phyloP scores from a whole-genome alignment of 352 stramenopile genomes.

The Phytophthora agathidicida region DNA sequence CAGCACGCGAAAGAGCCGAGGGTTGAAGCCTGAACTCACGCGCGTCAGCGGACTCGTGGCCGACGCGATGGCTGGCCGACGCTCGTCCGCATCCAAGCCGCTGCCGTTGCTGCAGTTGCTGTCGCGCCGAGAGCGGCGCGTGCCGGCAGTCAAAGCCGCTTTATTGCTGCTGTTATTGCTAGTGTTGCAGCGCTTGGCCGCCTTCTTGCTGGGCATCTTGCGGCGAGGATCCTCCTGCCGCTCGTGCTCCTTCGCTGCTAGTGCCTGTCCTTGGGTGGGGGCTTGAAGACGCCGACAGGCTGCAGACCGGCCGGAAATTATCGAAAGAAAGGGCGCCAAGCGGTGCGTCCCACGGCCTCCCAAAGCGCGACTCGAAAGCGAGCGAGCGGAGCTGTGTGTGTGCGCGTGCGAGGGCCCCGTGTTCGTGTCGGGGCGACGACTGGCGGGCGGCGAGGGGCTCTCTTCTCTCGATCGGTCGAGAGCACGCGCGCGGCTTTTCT shows the following conservation, averaged over 20 bases:
- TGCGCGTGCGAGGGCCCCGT: too few relatives aligned
- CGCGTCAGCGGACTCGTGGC: neutral
- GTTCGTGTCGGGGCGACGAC: neutral
- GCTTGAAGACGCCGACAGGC: neutral
- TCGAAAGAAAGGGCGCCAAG: slow-evolving; percentile 22
- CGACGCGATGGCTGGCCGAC: slow-evolving; percentile 15
- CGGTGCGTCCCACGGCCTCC: slow-evolving; percentile 22
- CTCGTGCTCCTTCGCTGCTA: too few relatives aligned
- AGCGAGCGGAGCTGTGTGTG: neutral
- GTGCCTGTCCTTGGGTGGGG: too few relatives aligned
- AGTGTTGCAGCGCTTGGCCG: slow-evolving; percentile 1
- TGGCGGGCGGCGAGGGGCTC: neutral
- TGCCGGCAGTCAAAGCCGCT: neutral
- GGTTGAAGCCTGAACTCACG: neutral
- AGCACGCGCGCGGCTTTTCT: slow-evolving; percentile 9
- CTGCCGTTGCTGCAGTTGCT: slow-evolving; percentile 29
- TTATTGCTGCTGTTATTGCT: neutral
- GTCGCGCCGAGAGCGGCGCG: slow-evolving; percentile 19
- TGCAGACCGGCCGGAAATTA: slow-evolving; percentile 20
- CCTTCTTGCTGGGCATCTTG: slow-evolving; percentile 4
- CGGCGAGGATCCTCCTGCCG: too few relatives aligned
- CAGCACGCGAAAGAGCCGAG: slow-evolving; percentile 50
- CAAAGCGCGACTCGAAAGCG: slow-evolving; percentile 14
- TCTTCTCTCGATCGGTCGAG: too few relatives aligned
- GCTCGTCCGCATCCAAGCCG: slow-evolving; percentile 13